These are phyloP conservation scores for Sclerotinia nivalis DNA, from an alignment of 2,329 filamentous ascomycete genomes.

Conservation along the genomic window DNA sequence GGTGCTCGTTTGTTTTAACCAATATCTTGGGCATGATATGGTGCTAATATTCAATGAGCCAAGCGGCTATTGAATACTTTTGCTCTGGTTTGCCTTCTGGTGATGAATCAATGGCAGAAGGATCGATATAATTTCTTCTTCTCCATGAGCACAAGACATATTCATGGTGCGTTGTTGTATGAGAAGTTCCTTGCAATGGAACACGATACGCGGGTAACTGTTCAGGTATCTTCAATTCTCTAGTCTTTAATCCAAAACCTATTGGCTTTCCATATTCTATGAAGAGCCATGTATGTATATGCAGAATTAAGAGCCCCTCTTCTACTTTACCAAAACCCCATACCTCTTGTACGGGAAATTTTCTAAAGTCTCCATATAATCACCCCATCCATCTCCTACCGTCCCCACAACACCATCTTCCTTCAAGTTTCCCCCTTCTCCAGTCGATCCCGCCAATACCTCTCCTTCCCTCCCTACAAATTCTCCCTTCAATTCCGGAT, in stretches of 20 bases:
- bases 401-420: conserved; percentile 60
- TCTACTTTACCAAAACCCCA: conserved; percentile 48
- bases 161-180: background rate
- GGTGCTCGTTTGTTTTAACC: background rate
- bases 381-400: conserved; percentile 60
- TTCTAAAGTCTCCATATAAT: conserved; percentile 53
- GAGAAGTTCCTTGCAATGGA: background rate
- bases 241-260: background rate
- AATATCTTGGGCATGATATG: background rate
- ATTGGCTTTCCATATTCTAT: background rate
- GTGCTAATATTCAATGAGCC: no score
- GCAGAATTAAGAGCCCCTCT: background rate
- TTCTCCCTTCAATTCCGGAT: conserved; percentile 73
- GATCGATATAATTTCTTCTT: background rate
- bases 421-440: conserved; percentile 42
- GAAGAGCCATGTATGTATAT: no score
- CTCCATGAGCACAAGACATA: background rate
- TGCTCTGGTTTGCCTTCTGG: background rate
- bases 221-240: background rate
- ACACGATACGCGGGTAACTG: background rate
- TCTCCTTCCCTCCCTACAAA: conserved; percentile 75
- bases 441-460: conserved; percentile 78
- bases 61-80: background rate
- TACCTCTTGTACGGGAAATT: conserved; percentile 61
- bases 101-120: background rate